Evolutionary conservation across 2,329 filamentous ascomycete genomes (phyloP), one percentile per base, ranked within the genome.

Genomic region (Fusarium brevicatenulatum): DNA sequence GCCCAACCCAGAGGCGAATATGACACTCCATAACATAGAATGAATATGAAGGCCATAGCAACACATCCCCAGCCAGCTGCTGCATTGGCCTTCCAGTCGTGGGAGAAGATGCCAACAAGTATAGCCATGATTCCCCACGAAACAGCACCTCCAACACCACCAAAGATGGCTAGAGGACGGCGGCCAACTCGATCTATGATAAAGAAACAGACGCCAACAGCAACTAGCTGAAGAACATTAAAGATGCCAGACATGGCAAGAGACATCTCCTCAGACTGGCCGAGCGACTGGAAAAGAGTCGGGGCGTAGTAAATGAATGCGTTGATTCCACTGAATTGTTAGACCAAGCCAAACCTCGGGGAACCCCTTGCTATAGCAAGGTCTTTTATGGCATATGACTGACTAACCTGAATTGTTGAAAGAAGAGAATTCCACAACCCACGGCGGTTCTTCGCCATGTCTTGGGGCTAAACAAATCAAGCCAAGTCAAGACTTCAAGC

Each of bases 41-140:
- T 55, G 10, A 55, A 55, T 23, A 32, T 19, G 25, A 43, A 32
- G 19, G 53, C 53, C 53, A 55, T 43, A 10, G 53, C 28, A 18
- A 55, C 53, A 30, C 21, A 55, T 19, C 21, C 53, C 37, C 37
- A 55, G 18, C 53, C 53, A 32, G 53, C 28, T 10, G 53, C 53
- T n/a, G 21, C 25, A 13, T 55, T 55, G 16, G 37, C 28, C 37
- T 55, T 30, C 37, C 37, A 55, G 28, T 55, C 37, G 11, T 55
- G 36, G 16, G 37, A 55, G 53, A 42, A 55, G 28, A 43, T 47
- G 59, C 85, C 80, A 42, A 83, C 78, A 40, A 91, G 83, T 23
- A 89, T 82, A 87, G 88, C 91, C 25, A 87, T 87, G 43, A 90
- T 86, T 46, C 85, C 82, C 36, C 79, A 79, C 66, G 84, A 85